Evolutionary conservation across 768 basidiomycete species (phyloP).

Genomic region (Amanita thiersii): DNA sequence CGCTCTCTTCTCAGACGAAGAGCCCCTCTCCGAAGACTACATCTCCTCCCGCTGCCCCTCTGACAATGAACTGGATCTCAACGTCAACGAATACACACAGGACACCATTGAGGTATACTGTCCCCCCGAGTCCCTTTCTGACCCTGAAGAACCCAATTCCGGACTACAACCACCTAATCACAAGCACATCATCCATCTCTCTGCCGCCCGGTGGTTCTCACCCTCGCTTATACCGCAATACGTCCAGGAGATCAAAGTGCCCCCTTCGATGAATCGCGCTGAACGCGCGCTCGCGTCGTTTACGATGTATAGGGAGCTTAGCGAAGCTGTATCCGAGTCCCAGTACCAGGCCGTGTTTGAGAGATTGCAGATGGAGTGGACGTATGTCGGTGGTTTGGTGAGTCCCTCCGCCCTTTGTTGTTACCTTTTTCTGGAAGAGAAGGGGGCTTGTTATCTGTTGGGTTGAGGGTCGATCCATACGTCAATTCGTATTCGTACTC

Average conservation of each 20-base stretch:
- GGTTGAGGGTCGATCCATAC: too few species aligned
- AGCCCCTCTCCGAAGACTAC: slow-evolving; percentile 19
- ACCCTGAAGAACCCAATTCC: too few species aligned
- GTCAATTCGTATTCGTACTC: too few species aligned
- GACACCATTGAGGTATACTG: too few species aligned
- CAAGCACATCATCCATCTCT: neutral
- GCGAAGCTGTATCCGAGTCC: slow-evolving; percentile 34
- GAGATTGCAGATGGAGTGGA: slow-evolving; percentile 55
- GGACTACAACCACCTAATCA: too few species aligned
- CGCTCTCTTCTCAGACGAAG: slow-evolving; percentile 34
- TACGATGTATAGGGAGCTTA: slow-evolving; percentile 50
- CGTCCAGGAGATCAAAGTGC: slow-evolving; percentile 10
- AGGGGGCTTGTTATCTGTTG: too few species aligned
- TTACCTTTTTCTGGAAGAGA: neutral
- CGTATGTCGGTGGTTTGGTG: slow-evolving; percentile 54
- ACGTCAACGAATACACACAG: too few species aligned
- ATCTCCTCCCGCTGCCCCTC: slow-evolving; percentile 7
- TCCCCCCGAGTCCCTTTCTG: too few species aligned
- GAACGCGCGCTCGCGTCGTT: slow-evolving; percentile 40
- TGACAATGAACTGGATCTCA: slow-evolving; percentile 11
- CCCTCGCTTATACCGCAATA: slow-evolving; percentile 24
- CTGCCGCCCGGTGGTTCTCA: slow-evolving; percentile 21
- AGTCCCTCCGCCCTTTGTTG: slow-evolving; percentile 14
- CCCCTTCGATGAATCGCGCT: slow-evolving; percentile 15
- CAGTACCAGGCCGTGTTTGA: slow-evolving; percentile 43